Conservation (phyloP, 352 stramenopile species). For the Elongisporangium prolatum region DNA sequence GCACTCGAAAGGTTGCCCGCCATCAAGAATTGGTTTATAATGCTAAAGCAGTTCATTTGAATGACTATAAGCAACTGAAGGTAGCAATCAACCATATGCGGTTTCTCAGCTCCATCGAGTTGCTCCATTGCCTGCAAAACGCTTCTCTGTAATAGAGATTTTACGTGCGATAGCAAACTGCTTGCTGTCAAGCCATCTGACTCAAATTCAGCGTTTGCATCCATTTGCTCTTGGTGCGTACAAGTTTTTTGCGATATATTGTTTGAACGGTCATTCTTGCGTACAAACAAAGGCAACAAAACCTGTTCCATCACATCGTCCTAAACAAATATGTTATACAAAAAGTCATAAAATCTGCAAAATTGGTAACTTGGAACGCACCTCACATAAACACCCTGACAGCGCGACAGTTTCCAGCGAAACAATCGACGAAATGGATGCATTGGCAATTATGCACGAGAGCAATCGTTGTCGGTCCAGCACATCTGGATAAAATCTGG, state of each 20-base stretch:
- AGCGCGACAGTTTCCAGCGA: conserved; percentile 18
- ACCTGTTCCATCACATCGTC: conserved; percentile 19
- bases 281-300: conserved; percentile 11
- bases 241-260: neutral
- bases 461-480: conserved; percentile 11
- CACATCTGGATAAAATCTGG: conserved; percentile 32
- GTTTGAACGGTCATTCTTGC: neutral
- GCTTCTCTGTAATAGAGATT: conserved; percentile 4
- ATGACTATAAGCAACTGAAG: conserved; percentile 28
- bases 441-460: conserved; percentile 14
- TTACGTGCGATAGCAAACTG: conserved; percentile 7
- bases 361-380: neutral
- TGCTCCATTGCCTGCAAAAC: conserved; percentile 6
- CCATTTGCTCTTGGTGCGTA: neutral
- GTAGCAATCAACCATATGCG: conserved; percentile 18
- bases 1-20: neutral
- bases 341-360: neutral
- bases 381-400: conserved; percentile 21
- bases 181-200: neutral
- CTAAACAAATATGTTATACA: conserved; percentile 6
- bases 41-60: conserved; percentile 37
- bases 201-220: neutral
- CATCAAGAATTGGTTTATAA: conserved; percentile 11
- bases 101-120: conserved; percentile 1
- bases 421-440: neutral